A percentile compares a stretch with the other conserved stretches of the same genome.
These are phyloP conservation scores for Mortierella sp. DNA, from an alignment of 371 early-diverging fungal genomes.

Conservation along the genomic window DNA sequence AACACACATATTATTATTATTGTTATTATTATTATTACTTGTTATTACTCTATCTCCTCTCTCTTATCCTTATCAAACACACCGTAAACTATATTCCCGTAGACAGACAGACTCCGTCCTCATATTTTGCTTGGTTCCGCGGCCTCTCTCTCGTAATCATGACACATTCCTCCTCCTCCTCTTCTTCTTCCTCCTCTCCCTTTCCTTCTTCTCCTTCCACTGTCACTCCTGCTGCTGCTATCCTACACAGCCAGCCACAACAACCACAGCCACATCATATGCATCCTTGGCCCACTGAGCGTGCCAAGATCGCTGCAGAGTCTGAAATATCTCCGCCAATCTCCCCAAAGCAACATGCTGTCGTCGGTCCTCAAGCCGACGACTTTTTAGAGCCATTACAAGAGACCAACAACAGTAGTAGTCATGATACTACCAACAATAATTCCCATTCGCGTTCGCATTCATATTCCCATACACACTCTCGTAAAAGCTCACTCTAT, in stretches of 20 bases:
- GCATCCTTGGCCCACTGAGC: constrained; percentile 49
- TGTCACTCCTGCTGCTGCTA: constrained; percentile 29
- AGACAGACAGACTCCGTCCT: neutral
- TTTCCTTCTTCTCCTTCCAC: neutral
- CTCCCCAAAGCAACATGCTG: constrained; percentile 48
- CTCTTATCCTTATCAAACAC: no score
- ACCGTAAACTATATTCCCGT: neutral
- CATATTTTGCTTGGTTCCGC: neutral
- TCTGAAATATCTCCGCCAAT: constrained; percentile 48
- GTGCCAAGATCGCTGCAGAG: constrained; percentile 47
- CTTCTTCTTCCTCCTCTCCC: neutral
- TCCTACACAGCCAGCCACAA: constrained; percentile 11
- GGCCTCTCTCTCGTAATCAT: neutral
- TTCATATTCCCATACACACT: neutral
- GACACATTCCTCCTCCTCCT: constrained; percentile 1
- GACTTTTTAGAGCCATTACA: constrained; percentile 46
- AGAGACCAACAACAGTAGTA: constrained; percentile 21
- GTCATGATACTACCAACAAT: neutral
- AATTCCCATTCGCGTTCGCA: neutral
- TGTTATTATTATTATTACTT: no score
- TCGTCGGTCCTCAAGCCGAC: constrained; percentile 4
- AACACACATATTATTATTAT: no score
- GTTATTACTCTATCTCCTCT: no score
- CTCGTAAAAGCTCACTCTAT: constrained; percentile 12
- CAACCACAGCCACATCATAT: constrained; percentile 23